Conservation (phyloP, 345 rosid species). For the Adansonia digitata region DNA sequence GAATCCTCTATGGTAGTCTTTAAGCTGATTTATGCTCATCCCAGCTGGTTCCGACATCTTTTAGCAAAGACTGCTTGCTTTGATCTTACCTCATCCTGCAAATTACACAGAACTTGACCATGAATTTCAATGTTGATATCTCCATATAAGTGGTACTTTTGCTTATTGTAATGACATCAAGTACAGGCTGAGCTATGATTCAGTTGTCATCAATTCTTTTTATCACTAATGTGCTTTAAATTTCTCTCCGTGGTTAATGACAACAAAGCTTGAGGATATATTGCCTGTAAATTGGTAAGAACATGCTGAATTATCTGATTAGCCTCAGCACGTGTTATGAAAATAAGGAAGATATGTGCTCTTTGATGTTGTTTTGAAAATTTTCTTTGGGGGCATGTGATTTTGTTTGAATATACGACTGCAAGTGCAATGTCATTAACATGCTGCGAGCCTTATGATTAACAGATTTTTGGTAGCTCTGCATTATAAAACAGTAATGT, state of each 20-base stretch:
- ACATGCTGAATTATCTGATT: not conserved
- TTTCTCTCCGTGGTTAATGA: not conserved
- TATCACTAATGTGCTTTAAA: not conserved
- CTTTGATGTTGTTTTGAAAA: not conserved
- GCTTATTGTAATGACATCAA: not conserved
- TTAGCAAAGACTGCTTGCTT: not conserved
- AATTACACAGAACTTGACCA: no score
- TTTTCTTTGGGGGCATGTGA: not conserved
- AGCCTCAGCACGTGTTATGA: not conserved
- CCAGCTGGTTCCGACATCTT: not conserved
- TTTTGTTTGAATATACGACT: not conserved
- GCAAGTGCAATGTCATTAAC: not conserved
- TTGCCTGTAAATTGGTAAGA: not conserved
- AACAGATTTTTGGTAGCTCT: not conserved
- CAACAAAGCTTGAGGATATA: not conserved
- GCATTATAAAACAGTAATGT: not conserved
- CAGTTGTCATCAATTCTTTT: not conserved
- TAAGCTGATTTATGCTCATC: not conserved
- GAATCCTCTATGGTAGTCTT: not conserved
- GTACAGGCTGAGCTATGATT: not conserved
- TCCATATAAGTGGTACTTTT: not conserved
- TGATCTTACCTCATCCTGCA: not conserved
- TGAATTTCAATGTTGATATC: not conserved
- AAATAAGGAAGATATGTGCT: no score
- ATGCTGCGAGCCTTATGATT: not conserved